Evolutionary conservation across 768 basidiomycete genomes (phyloP).

Genomic region (Pleurotus djamor): DNA sequence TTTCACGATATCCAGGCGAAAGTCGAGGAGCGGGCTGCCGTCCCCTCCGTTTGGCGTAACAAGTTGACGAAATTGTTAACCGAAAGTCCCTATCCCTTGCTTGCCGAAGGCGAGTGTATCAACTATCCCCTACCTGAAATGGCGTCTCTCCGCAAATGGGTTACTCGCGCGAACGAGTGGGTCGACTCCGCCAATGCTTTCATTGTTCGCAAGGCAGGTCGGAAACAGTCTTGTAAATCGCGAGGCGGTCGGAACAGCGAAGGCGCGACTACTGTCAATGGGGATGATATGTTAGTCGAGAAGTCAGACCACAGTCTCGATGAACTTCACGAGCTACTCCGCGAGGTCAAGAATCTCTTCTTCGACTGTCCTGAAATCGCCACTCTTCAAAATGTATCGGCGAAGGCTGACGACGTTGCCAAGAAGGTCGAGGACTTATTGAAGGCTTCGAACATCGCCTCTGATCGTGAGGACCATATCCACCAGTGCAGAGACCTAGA

Average conservation of each 20-base stretch:
- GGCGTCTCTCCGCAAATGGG: slow-evolving; percentile 70
- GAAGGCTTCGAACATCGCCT: slow-evolving; percentile 29
- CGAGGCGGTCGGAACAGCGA: slow-evolving; percentile 49
- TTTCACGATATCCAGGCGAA: slow-evolving; percentile 64
- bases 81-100: slow-evolving; percentile 73
- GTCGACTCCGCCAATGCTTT: slow-evolving; percentile 81
- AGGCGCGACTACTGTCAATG: slow-evolving; percentile 22
- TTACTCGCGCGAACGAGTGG: slow-evolving; percentile 83
- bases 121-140: slow-evolving; percentile 74
- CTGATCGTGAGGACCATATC: slow-evolving; percentile 54
- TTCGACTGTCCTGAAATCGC: slow-evolving; percentile 83
- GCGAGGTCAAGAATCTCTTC: slow-evolving; percentile 74
- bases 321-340: slow-evolving; percentile 67
- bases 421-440: slow-evolving; percentile 54
- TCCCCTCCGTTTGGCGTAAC: slow-evolving; percentile 73
- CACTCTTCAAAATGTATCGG: slow-evolving; percentile 48
- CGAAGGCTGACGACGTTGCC: slow-evolving; percentile 65
- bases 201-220: slow-evolving; percentile 74
- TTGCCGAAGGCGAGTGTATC: slow-evolving; percentile 89
- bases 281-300: slow-evolving; percentile 57
- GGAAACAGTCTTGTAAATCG: slow-evolving; percentile 70
- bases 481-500: slow-evolving; percentile 72
- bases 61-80: slow-evolving; percentile 66
- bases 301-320: slow-evolving; percentile 69
- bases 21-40: slow-evolving; percentile 67